Base-by-base conservation (phyloP, 805 yeast species). In the Starmerella potacharoeniae region DNA sequence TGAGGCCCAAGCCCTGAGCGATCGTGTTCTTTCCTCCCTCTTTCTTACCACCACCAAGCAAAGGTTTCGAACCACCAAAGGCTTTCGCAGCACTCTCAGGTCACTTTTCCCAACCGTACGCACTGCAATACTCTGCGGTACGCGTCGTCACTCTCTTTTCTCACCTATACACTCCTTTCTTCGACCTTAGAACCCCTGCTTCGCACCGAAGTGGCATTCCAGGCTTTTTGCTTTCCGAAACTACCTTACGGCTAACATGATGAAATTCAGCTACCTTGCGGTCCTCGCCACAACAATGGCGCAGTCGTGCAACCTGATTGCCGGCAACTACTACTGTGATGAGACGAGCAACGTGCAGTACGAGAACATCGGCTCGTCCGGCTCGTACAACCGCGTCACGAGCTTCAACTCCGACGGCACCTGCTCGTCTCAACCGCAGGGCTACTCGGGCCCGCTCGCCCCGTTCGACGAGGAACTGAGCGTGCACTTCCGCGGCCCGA, bases 401-500 rank as follows among this genome's bases (percentile, higher is more conserved):
- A 62, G 69, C 65, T 90, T 93, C 95, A 81, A 83, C 70, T 81
- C 78, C 66, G 57, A 71, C 57, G 89, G 97, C 68, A 55, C 74
- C 37, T 90, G 97, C 75, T 65, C 84, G n/a, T 82, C 80, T 60
- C 64, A 73, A 51, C 55, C 81, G 28, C 61, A 65, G 41, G 66
- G 82, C 8, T 84, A 88, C 75, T 75, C 82, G 14, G 96, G 96
- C 54, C 65, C 79, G 56, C 71, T 86, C 69, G 71, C 90, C 54
- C 96, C 96, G 41, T 75, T 88, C 59, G 84, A 86, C 70, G 93
- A 87, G 75, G 95, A 88, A 71, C 73, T 88, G 58, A 82, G 95
- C 37, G 82, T 88, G 57, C 95, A 88, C 71, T 84, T 87, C 76
- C 83, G 96, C 76, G 96, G 96, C 64, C 96, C 96, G 39, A 66